phyloP scores from a whole-genome alignment of 306 rosid species.

The Trifolium dubium region DNA sequence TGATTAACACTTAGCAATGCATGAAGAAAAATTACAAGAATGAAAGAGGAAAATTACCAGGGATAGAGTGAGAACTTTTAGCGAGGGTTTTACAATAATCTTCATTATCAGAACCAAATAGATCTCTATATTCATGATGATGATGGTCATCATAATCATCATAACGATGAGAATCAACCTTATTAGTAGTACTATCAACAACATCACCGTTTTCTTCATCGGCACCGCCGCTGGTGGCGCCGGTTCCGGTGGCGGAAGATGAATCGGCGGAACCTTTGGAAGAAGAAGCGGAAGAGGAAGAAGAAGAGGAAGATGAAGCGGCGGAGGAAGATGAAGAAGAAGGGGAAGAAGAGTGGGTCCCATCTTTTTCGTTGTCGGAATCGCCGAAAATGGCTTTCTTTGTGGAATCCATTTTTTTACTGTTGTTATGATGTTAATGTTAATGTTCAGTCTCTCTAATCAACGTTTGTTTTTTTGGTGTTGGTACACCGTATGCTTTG shows the following conservation, averaged over 20 bases:
- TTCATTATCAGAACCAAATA: conserved; percentile 89
- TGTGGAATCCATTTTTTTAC: conserved; percentile 64
- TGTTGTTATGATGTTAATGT: not conserved
- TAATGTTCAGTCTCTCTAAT: not conserved
- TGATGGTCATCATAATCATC: conserved; percentile 41
- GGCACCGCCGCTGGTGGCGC: conserved; percentile 46
- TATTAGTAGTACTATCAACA: conserved; percentile 41
- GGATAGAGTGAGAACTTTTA: conserved; percentile 70
- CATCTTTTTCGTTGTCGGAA: conserved; percentile 57
- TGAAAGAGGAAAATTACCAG: conserved; percentile 58
- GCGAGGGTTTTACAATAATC: conserved; percentile 81
- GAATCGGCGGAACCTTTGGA: conserved; percentile 63
- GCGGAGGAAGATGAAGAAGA: conserved; percentile 62
- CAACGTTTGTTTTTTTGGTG: not conserved
- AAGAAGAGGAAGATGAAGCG: conserved; percentile 59
- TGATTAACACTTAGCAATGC: not conserved
- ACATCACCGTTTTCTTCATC: conserved; percentile 70
- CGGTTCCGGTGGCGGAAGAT: conserved; percentile 59
- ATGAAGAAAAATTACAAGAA: conserved; percentile 7
- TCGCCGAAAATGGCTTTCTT: conserved; percentile 84
- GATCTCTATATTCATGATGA: conserved; percentile 66
- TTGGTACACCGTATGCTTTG: not conserved
- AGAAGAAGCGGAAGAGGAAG: conserved; percentile 67
- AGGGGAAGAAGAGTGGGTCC: conserved; percentile 65
- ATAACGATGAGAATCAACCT: not conserved